A percentile compares a stretch with the other conserved stretches of the same genome.
phyloP scores from a whole-genome alignment of 352 stramenopile genomes.

The Phytopythium vexans region DNA sequence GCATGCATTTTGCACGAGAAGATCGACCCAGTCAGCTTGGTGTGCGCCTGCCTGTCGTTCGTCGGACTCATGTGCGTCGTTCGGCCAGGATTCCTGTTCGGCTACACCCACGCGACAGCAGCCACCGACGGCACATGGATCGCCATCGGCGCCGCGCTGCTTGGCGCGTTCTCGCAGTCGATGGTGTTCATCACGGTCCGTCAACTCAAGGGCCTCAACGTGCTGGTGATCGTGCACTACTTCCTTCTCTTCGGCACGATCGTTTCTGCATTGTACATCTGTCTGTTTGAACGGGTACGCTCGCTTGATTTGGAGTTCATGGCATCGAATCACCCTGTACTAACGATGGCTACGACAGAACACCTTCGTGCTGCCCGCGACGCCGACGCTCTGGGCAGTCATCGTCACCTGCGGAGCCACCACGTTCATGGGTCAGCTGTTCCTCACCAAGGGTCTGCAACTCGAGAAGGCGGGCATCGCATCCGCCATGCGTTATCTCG shows the following conservation, averaged over 20 bases:
- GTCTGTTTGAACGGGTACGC: constrained; percentile 39
- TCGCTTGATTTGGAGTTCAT: background rate
- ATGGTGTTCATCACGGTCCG: constrained; percentile 52
- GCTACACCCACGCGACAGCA: constrained; percentile 15
- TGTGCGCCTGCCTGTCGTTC: constrained; percentile 25
- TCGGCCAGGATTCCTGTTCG: constrained; percentile 37
- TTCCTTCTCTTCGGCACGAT: constrained; percentile 49
- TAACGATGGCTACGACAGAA: background rate
- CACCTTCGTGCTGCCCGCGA: constrained; percentile 28
- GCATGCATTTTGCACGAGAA: constrained; percentile 24
- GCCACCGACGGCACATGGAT: constrained; percentile 19
- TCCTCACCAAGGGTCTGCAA: constrained; percentile 69
- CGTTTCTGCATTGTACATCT: constrained; percentile 30
- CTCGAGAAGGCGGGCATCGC: constrained; percentile 62
- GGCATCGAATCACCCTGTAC: constrained; percentile 12
- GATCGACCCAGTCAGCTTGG: constrained; percentile 30
- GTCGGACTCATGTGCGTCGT: constrained; percentile 40
- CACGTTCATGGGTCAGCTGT: constrained; percentile 55
- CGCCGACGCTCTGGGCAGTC: constrained; percentile 35
- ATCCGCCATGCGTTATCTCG: constrained; percentile 66
- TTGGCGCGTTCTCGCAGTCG: constrained; percentile 37
- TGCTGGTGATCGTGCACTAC: constrained; percentile 59
- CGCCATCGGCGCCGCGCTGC: constrained; percentile 30
- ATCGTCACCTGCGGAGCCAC: constrained; percentile 37
- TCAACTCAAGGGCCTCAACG: constrained; percentile 37